phyloP scores from a whole-genome alignment of 225 moss, liverwort and hornwort genomes.

The Antitrichia curtipendula region DNA sequence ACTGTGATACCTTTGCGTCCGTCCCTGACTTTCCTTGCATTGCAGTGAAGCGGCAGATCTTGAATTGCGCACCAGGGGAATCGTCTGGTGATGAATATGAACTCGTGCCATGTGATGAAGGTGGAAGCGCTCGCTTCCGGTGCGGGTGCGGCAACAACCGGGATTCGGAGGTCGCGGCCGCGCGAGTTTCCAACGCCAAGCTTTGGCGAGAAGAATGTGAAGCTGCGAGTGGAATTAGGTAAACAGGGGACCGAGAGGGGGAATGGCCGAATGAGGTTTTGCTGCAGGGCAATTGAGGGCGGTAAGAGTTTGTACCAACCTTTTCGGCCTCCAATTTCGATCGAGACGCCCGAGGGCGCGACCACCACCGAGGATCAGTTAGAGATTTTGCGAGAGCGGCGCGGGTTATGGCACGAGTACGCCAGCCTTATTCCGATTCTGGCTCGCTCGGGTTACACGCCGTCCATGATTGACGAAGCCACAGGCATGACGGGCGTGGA shows the following conservation, averaged over 20 bases:
- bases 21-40: not conserved
- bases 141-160: not conserved
- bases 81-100: constrained; percentile 4
- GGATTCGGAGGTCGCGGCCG: not conserved
- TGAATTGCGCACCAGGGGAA: not conserved
- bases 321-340: constrained; percentile 60
- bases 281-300: constrained; percentile 14
- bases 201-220: not conserved
- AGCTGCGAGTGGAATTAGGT: not conserved
- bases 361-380: constrained; percentile 50
- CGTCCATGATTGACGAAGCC: constrained; percentile 73
- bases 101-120: constrained; percentile 5
- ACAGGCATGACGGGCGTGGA: constrained; percentile 87
- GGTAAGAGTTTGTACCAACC: constrained; percentile 68
- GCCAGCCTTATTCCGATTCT: constrained; percentile 48
- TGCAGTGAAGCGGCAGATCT: not conserved
- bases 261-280: not conserved
- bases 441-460: constrained; percentile 45
- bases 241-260: not conserved
- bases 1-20: not conserved
- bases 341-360: constrained; percentile 12
- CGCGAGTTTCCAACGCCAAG: not conserved
- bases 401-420: constrained; percentile 71
- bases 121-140: not conserved
- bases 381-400: constrained; percentile 59